Conservation (phyloP, 495 filamentous ascomycete genomes). For the Hypoxylon cercidicola region DNA sequence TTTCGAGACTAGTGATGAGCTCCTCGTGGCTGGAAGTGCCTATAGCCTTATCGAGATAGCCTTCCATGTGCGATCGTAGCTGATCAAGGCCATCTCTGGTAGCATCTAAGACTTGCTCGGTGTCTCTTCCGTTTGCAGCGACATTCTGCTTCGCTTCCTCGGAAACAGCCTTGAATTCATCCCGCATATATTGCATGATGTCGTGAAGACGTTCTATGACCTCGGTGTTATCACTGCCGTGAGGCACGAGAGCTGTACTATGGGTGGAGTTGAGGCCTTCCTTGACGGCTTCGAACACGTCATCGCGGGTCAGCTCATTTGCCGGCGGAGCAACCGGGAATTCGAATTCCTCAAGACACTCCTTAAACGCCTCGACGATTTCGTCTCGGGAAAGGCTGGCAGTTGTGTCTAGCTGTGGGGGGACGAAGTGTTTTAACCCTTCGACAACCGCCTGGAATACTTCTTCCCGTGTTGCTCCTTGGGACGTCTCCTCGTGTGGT, state of each 20-base stretch:
- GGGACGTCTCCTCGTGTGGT: constrained; percentile 56
- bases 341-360: constrained; percentile 80
- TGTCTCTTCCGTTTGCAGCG: constrained; percentile 76
- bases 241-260: constrained; percentile 49
- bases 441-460: constrained; percentile 84
- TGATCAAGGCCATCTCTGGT: constrained; percentile 86
- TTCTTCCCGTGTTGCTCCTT: constrained; percentile 76
- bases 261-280: constrained; percentile 59
- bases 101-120: constrained; percentile 83
- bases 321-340: constrained; percentile 63
- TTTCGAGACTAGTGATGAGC: constrained; percentile 81
- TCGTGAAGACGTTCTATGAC: constrained; percentile 79
- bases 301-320: constrained; percentile 61
- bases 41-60: constrained; percentile 54
- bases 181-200: constrained; percentile 76
- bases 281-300: constrained; percentile 64
- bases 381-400: constrained; percentile 79
- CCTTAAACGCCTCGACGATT: constrained; percentile 76
- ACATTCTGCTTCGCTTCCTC: constrained; percentile 79
- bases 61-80: constrained; percentile 78
- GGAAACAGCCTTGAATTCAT: constrained; percentile 66
- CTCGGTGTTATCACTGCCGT: constrained; percentile 59
- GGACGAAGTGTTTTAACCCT: constrained; percentile 79
- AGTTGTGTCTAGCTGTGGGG: constrained; percentile 73
- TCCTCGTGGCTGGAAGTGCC: constrained; percentile 72